These are phyloP conservation scores for Sinapis alba DNA, from an alignment of 441 rosid genomes.

Conservation along the genomic window DNA sequence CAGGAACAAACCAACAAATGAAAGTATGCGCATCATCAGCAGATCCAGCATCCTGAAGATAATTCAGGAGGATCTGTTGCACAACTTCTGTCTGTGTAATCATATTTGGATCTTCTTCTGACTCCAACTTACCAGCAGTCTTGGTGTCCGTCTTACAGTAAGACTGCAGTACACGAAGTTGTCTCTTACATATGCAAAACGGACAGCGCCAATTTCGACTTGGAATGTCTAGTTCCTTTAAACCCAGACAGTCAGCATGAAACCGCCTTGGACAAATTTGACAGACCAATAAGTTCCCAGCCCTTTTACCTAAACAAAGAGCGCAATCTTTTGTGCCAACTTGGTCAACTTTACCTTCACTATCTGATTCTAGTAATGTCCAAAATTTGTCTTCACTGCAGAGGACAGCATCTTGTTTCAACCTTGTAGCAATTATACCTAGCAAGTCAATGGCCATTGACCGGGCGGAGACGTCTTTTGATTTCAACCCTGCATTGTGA, in stretches of 20 bases:
- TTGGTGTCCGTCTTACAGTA: slow-evolving; percentile 68
- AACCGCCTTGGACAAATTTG: slow-evolving; percentile 81
- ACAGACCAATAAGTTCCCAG: slow-evolving; percentile 68
- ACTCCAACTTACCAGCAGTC: slow-evolving; percentile 47
- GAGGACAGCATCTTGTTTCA: slow-evolving; percentile 83
- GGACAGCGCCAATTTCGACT: slow-evolving; percentile 83
- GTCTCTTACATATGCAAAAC: slow-evolving; percentile 77
- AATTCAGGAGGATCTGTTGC: slow-evolving; percentile 91
- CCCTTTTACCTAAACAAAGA: slow-evolving; percentile 71
- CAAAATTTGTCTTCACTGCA: slow-evolving; percentile 63
- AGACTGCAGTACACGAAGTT: slow-evolving; percentile 86
- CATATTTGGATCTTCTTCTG: slow-evolving; percentile 48
- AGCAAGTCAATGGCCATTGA: slow-evolving; percentile 95
- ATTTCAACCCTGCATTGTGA: slow-evolving; percentile 96
- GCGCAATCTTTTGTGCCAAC: slow-evolving; percentile 67
- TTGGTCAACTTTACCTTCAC: slow-evolving; percentile 47
- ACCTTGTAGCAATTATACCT: slow-evolving; percentile 90
- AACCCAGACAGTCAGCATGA: slow-evolving; percentile 93
- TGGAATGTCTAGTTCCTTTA: slow-evolving; percentile 75
- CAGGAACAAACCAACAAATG: slow-evolving; percentile 78
- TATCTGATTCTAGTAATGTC: slow-evolving; percentile 62
- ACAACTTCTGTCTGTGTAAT: slow-evolving; percentile 72
- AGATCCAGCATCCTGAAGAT: slow-evolving; percentile 87
- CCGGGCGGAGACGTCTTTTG: slow-evolving; percentile 89
- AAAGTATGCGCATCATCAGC: slow-evolving; percentile 80